phyloP scores from a whole-genome alignment of 2,329 filamentous ascomycete genomes.

The Calonectria pseudoturangicola region DNA sequence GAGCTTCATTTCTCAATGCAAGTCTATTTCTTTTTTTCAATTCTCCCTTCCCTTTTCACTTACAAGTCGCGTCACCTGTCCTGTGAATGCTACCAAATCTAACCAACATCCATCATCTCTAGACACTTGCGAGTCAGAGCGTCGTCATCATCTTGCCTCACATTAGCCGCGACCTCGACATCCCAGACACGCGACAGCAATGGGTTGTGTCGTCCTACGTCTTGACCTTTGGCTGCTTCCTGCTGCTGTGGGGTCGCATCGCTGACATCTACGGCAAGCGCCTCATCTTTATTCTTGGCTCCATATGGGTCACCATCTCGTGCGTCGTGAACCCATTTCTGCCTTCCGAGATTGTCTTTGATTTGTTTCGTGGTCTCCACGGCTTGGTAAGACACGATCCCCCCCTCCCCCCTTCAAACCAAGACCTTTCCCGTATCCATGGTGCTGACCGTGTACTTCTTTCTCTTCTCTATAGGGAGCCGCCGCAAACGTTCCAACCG shows the following conservation, averaged over 20 bases:
- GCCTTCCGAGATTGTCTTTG: conserved; percentile 80
- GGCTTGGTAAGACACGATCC: conserved; percentile 67
- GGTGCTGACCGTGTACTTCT: background rate
- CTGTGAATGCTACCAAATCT: too few relatives aligned
- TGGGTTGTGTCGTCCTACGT: conserved; percentile 81
- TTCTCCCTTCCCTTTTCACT: background rate
- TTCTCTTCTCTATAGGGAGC: conserved; percentile 66
- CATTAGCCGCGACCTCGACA: conserved; percentile 73
- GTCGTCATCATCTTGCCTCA: conserved; percentile 68
- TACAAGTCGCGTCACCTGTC: background rate
- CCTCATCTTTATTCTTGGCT: conserved; percentile 78
- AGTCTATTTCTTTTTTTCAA: conserved; percentile 31
- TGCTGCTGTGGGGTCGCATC: conserved; percentile 80
- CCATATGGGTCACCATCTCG: conserved; percentile 76
- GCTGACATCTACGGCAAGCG: conserved; percentile 81
- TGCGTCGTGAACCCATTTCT: conserved; percentile 78
- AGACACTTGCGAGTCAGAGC: conserved; percentile 56
- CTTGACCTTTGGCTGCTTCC: conserved; percentile 80
- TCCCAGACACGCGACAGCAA: conserved; percentile 76
- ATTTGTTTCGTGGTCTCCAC: conserved; percentile 79
- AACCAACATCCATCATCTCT: background rate
- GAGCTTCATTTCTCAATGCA: conserved; percentile 75
- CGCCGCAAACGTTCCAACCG: conserved; percentile 82
- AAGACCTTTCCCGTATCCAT: background rate
- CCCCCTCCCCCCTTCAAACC: background rate